Conservation (phyloP, 2,329 filamentous ascomycete genomes). For the Cladosporium sp. region DNA sequence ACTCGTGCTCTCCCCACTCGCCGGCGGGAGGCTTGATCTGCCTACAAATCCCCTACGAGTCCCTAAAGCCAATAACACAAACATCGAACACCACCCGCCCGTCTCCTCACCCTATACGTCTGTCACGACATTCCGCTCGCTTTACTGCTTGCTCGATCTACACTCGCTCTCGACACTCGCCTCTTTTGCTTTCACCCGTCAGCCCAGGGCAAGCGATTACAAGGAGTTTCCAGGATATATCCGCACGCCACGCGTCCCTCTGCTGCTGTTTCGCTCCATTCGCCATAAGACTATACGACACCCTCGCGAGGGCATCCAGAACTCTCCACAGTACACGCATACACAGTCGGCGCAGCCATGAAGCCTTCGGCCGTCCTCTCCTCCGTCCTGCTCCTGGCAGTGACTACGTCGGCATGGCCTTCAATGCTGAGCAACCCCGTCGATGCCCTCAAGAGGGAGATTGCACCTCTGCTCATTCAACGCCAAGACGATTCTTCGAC, state of each 20-base stretch:
- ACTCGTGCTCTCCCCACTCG: conserved; percentile 2
- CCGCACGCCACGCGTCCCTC: conserved; percentile 15
- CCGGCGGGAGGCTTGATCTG: conserved; percentile 6
- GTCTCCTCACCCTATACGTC: conserved; percentile 2
- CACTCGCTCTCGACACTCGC: neutral
- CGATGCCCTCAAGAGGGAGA: conserved; percentile 31
- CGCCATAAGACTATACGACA: neutral
- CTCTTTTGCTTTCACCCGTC: neutral
- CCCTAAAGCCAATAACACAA: neutral
- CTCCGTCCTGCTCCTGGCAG: conserved; percentile 33
- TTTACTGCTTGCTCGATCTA: neutral
- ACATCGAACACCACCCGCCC: neutral
- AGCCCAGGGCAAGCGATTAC: neutral
- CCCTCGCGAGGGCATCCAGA: conserved; percentile 10
- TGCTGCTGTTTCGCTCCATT: neutral
- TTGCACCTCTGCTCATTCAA: conserved; percentile 28
- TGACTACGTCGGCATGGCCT: conserved; percentile 34
- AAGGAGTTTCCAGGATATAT: neutral
- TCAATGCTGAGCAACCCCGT: conserved; percentile 28
- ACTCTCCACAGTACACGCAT: neutral
- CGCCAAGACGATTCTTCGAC: conserved; percentile 28
- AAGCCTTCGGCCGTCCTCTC: conserved; percentile 36
- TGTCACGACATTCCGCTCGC: conserved; percentile 13
- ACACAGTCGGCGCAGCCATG: conserved; percentile 31
- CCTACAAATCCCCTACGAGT: neutral